Percentiles rank a stretch among this genome's conserved stretches.
These are phyloP conservation scores for Polygonum aviculare DNA, from an alignment of 148 eudicot genomes.

Conservation along the genomic window DNA sequence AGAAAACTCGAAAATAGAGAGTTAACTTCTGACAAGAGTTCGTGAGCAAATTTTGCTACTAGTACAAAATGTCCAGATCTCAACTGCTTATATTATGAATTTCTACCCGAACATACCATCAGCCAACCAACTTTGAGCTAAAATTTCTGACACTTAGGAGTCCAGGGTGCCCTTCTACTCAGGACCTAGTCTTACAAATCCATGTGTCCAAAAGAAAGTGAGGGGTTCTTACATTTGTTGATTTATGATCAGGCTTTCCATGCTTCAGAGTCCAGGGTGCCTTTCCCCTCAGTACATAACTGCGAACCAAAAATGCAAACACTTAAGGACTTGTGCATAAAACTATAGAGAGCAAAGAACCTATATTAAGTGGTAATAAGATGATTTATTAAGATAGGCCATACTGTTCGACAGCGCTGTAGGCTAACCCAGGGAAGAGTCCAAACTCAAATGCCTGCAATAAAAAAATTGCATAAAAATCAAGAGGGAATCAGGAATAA, in stretches of 20 bases:
- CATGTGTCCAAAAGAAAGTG: neutral
- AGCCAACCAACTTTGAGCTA: neutral
- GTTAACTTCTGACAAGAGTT: too few species aligned
- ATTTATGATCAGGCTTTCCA: conserved; percentile 83
- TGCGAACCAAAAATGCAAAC: conserved; percentile 20
- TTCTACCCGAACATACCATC: neutral
- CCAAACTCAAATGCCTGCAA: conserved; percentile 89
- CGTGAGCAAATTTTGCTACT: neutral
- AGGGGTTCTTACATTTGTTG: conserved; percentile 50
- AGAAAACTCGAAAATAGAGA: too few species aligned
- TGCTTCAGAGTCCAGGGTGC: conserved; percentile 80
- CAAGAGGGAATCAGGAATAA: neutral
- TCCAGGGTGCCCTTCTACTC: neutral
- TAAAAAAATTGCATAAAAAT: neutral
- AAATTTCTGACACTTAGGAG: neutral
- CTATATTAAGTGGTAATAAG: neutral
- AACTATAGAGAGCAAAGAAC: neutral
- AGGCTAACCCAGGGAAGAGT: conserved; percentile 76
- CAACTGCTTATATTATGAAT: neutral
- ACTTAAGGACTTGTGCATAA: neutral
- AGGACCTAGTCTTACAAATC: neutral
- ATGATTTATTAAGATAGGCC: conserved; percentile 9
- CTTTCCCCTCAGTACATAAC: conserved; percentile 72
- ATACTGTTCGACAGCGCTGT: conserved; percentile 83
- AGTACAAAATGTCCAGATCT: neutral